Evolutionary conservation across 23 red algal species (phyloP).

Genomic region (Agarophyton chilense): DNA sequence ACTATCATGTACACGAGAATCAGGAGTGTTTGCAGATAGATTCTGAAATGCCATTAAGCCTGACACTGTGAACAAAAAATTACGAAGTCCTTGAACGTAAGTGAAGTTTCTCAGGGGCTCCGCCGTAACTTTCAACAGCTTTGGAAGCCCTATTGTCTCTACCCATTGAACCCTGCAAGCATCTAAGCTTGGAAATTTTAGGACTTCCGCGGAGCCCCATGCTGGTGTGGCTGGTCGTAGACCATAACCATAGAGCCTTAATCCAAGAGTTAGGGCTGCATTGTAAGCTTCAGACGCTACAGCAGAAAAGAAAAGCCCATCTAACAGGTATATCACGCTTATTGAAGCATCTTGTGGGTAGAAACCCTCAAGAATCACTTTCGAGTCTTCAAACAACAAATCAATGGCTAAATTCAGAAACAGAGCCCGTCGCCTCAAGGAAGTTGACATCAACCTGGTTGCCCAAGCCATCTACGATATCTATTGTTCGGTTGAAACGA

Average conservation of each 20-base stretch:
- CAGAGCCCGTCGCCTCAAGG: background rate
- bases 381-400: conserved; percentile 51
- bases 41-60: conserved; percentile 70
- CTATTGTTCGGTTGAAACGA: conserved; percentile 40
- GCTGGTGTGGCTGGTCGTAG: conserved; percentile 36
- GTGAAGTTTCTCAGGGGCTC: conserved; percentile 49
- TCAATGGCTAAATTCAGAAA: conserved; percentile 52
- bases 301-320: conserved; percentile 62
- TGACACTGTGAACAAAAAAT: conserved; percentile 58
- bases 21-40: background rate
- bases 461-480: conserved; percentile 57
- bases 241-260: conserved; percentile 59
- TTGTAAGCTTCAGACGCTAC: conserved; percentile 67
- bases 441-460: background rate
- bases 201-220: conserved; percentile 43
- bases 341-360: conserved; percentile 56
- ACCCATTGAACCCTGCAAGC: conserved; percentile 60
- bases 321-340: conserved; percentile 40
- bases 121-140: conserved; percentile 51
- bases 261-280: conserved; percentile 42
- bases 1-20: background rate
- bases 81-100: conserved; percentile 63
- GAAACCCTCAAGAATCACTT: conserved; percentile 46
- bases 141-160: conserved; percentile 48
- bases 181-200: conserved; percentile 63